Evolutionary conservation across 2,329 filamentous ascomycete genomes (phyloP).

Genomic region (Hymenoscyphus infarciens): DNA sequence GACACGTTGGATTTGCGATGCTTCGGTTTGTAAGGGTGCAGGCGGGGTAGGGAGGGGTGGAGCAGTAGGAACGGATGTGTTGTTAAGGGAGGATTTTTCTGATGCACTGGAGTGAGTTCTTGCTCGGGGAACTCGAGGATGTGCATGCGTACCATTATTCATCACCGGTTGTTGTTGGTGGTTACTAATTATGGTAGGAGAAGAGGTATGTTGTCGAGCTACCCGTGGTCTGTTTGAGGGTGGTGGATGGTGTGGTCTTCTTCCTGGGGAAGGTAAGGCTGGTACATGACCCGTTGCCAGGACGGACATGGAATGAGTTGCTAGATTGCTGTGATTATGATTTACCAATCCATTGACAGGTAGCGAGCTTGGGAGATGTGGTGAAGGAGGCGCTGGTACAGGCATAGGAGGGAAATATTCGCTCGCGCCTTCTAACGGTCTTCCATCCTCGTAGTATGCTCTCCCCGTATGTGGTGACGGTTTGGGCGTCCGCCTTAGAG

Average conservation of each 20-base stretch:
- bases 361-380: slow-evolving; percentile 31
- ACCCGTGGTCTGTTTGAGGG: slow-evolving; percentile 60
- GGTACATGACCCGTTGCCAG: slow-evolving; percentile 77
- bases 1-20: slow-evolving; percentile 39
- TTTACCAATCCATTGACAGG: slow-evolving; percentile 29
- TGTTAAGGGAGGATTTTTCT: slow-evolving; percentile 39
- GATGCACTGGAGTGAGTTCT: slow-evolving; percentile 55
- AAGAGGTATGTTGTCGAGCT: slow-evolving; percentile 72
- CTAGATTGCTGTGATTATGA: slow-evolving; percentile 26
- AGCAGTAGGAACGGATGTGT: slow-evolving; percentile 40
- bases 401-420: slow-evolving; percentile 82
- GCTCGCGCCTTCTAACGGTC: slow-evolving; percentile 64
- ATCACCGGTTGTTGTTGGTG: slow-evolving; percentile 16
- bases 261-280: slow-evolving; percentile 74
- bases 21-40: slow-evolving; percentile 49
- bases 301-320: slow-evolving; percentile 71
- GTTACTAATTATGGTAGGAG: slow-evolving; percentile 62
- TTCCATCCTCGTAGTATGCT: slow-evolving; percentile 55
- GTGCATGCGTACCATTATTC: slow-evolving; percentile 33
- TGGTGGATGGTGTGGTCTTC: slow-evolving; percentile 51
- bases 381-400: slow-evolving; percentile 31
- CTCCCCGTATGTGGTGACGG: slow-evolving; percentile 65
- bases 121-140: slow-evolving; percentile 45
- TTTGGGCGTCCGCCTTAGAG: slow-evolving; percentile 70
- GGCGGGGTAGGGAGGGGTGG: slow-evolving; percentile 52